phyloP scores from a whole-genome alignment of 768 basidiomycete species.

The Boletus rubroflammeus region DNA sequence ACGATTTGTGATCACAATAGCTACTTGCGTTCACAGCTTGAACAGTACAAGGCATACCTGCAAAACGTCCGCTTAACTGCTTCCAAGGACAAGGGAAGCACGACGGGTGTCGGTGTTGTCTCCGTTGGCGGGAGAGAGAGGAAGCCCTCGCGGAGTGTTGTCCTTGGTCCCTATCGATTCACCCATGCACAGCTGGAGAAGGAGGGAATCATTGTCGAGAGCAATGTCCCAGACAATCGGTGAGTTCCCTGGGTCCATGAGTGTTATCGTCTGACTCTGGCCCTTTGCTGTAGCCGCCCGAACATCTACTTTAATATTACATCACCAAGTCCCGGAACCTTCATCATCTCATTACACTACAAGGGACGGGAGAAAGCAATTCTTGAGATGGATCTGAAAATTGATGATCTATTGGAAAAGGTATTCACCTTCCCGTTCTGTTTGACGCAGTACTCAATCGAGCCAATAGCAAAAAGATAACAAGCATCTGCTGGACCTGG shows the following conservation, averaged over 20 bases:
- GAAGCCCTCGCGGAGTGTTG: slow-evolving; percentile 79
- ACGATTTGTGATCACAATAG: slow-evolving; percentile 99
- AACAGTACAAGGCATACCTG: slow-evolving; percentile 99
- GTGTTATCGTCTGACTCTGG: background rate
- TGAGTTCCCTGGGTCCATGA: slow-evolving; percentile 32
- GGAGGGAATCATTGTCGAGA: slow-evolving; percentile 98
- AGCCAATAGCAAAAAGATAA: slow-evolving; percentile 91
- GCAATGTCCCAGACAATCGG: slow-evolving; percentile 98
- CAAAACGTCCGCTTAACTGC: slow-evolving; percentile 93
- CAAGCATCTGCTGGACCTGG: slow-evolving; percentile 92
- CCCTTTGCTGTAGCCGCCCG: slow-evolving; percentile 60
- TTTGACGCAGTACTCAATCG: slow-evolving; percentile 14
- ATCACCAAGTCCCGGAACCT: slow-evolving; percentile 95
- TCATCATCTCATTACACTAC: slow-evolving; percentile 98
- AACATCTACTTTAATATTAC: slow-evolving; percentile 99
- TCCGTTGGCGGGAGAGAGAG: slow-evolving; percentile 97
- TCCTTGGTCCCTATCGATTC: slow-evolving; percentile 94
- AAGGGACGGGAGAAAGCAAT: slow-evolving; percentile 99
- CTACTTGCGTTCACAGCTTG: slow-evolving; percentile 91
- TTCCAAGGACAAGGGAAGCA: slow-evolving; percentile 82
- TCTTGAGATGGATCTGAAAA: slow-evolving; percentile 98
- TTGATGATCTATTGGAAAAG: slow-evolving; percentile 97
- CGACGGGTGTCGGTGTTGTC: slow-evolving; percentile 89
- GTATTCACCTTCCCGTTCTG: slow-evolving; percentile 38
- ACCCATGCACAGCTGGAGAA: slow-evolving; percentile 98